phyloP scores from a whole-genome alignment of 2,329 filamentous ascomycete species.

The Pseudovirgaria hyperparasitica region DNA sequence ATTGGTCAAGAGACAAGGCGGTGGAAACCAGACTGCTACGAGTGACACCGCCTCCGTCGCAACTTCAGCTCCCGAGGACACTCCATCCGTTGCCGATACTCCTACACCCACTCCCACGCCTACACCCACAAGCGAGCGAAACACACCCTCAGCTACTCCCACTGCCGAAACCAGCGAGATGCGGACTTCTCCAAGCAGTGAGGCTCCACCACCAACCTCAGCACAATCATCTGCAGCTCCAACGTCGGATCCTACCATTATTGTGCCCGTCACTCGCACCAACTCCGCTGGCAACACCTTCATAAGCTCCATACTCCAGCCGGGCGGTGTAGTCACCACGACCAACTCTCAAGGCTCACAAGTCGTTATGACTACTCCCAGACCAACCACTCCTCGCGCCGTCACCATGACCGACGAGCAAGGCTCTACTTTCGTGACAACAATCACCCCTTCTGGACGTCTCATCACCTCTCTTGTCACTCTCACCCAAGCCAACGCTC shows the following conservation, averaged over 20 bases:
- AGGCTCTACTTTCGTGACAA: conserved; percentile 31
- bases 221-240: conserved; percentile 25
- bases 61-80: not conserved
- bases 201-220: conserved; percentile 28
- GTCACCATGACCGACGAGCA: conserved; percentile 29
- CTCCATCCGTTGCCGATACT: conserved; percentile 1
- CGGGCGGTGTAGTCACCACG: conserved; percentile 23
- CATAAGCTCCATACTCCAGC: conserved; percentile 23
- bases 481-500: too few species aligned
- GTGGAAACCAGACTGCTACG: conserved; percentile 9
- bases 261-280: conserved; percentile 25
- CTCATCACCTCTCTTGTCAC: conserved; percentile 27
- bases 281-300: conserved; percentile 23
- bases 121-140: conserved; percentile 8
- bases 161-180: conserved; percentile 20
- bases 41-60: conserved; percentile 12
- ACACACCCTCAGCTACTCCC: conserved; percentile 24
- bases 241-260: too few species aligned
- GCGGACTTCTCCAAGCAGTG: conserved; percentile 10
- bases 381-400: conserved; percentile 24
- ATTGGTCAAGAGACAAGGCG: conserved; percentile 30
- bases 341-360: conserved; percentile 27
- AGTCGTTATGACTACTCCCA: conserved; percentile 21
- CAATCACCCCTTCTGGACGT: conserved; percentile 32
- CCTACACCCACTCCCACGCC: conserved; percentile 3